A percentile compares a stretch with the other conserved stretches of the same genome.
Conservation (phyloP, 495 filamentous ascomycete genomes). For the Penicillium ochrochloron region DNA sequence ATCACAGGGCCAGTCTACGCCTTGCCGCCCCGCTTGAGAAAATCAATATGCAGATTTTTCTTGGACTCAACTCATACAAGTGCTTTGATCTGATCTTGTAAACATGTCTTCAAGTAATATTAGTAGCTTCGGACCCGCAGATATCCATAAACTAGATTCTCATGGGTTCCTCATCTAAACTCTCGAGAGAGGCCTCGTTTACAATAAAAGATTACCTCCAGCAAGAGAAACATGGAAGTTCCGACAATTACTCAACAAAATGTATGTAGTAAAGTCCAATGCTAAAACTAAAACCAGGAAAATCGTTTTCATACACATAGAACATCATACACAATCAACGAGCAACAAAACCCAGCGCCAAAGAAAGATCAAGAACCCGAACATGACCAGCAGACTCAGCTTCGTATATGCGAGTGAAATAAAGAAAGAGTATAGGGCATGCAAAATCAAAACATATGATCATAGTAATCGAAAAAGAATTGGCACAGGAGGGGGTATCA, state of each 20-base stretch:
- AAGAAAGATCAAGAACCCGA: not conserved
- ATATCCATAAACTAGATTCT: too few species aligned
- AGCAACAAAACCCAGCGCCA: constrained; percentile 1
- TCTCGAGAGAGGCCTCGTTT: not conserved
- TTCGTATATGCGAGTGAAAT: constrained; percentile 9
- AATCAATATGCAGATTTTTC: constrained; percentile 8
- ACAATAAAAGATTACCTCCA: not conserved
- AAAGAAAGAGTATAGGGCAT: not conserved
- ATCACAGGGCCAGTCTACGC: constrained; percentile 24
- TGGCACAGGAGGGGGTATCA: constrained; percentile 33
- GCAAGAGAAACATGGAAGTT: not conserved
- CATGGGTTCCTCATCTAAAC: not conserved
- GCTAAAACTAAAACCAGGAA: not conserved
- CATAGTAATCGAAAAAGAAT: not conserved
- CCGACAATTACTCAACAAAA: not conserved
- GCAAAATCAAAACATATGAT: not conserved
- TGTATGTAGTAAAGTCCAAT: not conserved
- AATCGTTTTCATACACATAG: constrained; percentile 11
- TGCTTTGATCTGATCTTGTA: not conserved
- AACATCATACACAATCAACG: not conserved
- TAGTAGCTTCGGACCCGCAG: not conserved
- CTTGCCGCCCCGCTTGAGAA: not conserved
- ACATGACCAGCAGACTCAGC: constrained; percentile 4
- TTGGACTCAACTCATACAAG: not conserved
- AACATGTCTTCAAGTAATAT: not conserved